A percentile compares a stretch with the other conserved stretches of the same genome.
These are phyloP conservation scores for Penicillium paxilli DNA, from an alignment of 495 filamentous ascomycete genomes.

Conservation along the genomic window DNA sequence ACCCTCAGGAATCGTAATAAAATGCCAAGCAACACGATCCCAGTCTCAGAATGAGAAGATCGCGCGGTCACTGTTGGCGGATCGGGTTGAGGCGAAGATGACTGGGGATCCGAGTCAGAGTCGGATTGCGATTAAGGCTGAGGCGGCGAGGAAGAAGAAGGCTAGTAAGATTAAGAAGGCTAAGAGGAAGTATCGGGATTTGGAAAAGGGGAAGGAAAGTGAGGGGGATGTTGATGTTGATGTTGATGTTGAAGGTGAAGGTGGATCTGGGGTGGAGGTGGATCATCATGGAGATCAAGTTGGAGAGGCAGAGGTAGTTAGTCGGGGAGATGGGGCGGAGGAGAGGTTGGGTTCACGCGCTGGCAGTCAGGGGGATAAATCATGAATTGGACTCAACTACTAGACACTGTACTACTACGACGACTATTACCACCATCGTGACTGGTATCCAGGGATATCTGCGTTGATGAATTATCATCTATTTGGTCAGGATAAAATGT, in stretches of 20 bases:
- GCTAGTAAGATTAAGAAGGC: constrained; percentile 65
- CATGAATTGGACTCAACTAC: too few relatives aligned
- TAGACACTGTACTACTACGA: too few relatives aligned
- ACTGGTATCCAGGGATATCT: too few relatives aligned
- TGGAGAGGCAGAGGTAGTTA: constrained; percentile 41
- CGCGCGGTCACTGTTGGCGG: constrained; percentile 74
- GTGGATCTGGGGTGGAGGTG: constrained; percentile 40
- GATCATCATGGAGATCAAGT: constrained; percentile 11
- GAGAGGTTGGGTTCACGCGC: too few relatives aligned
- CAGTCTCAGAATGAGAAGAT: constrained; percentile 86
- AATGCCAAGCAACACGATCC: constrained; percentile 87
- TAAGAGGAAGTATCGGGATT: constrained; percentile 61
- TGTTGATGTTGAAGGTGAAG: constrained; percentile 42
- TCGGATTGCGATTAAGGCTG: constrained; percentile 55
- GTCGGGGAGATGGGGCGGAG: not conserved
- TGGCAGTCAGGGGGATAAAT: too few relatives aligned
- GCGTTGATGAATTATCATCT: too few relatives aligned
- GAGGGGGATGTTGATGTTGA: too few relatives aligned
- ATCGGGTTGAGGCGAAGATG: constrained; percentile 68
- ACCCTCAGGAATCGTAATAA: constrained; percentile 86
- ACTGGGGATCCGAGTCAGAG: constrained; percentile 61
- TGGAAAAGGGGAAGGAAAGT: constrained; percentile 44
- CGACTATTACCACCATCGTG: too few relatives aligned
- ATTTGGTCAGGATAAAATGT: too few relatives aligned
- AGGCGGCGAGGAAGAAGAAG: constrained; percentile 59